Evolutionary conservation across 2,329 filamentous ascomycete genomes (phyloP), one percentile per base, ranked within the genome.

Genomic region (Amylocarpus encephaloides): DNA sequence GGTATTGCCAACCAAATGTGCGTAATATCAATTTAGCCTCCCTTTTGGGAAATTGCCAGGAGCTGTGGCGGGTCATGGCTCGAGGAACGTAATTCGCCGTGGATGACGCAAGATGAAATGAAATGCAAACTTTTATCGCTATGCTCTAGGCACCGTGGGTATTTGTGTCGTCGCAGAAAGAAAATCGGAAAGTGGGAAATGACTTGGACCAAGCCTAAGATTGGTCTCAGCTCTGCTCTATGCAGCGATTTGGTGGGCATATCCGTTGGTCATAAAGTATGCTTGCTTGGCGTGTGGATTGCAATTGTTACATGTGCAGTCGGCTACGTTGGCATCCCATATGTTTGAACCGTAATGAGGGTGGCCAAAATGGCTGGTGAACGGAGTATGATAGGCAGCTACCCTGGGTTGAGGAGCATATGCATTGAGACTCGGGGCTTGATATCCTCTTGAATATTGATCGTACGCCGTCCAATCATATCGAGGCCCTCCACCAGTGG

Each of bases 391-490:
- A 49, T 72, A 71, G 50, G 73, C 70, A 33, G 72, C 72, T 38
- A 72, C 68, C 32, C 69, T 70, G 47, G 72, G 68, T 47, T 47
- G 45, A 26, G 71, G 70, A 44, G 68, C 67, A 46, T 71, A 68
- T 53, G 65, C 45, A 18, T 54, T 44, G 44, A 64, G 64, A 39
- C 53, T 55, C 59, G 62, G 53, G 60, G 60, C 49, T 60, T 65
- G 55, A 46, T 58, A 60, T 51, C 52, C 52, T 58, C 72, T 68
- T 54, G 69, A 72, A 62, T 75, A 72, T 48, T 72, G 70, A 48
- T 73, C 73, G 44, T 73, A 72, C n/a, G 72, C 66, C 42, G 72
- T 72, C 63, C 76, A 76, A 61, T 77, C 73, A 41, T 75, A 70
- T 71, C 73, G 74, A 57, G 77, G 71, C 59, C 69, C 76, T 67